Evolutionary conservation across 345 rosid genomes (phyloP), one percentile per base, ranked within the genome.

Genomic region (Populus nigra): DNA sequence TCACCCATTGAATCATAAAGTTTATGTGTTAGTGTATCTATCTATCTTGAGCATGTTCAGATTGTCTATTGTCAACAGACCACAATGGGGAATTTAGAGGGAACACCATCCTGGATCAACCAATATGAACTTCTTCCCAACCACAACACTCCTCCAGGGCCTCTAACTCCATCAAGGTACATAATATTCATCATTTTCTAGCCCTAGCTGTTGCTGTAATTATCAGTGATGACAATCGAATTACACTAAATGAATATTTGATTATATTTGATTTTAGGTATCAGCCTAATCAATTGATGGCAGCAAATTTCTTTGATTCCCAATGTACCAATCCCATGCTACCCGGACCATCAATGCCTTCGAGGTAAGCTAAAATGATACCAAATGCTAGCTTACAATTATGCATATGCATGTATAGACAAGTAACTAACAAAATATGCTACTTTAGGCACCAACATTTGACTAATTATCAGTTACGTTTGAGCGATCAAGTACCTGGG

Each of bases 111-210:
- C 38, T 38, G 68, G 76, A 61, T 38, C 36, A 74, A 77, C 70
- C 79, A 41, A 73, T 35, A 38, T 15, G 66, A 61, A 67, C 22
- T 62, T 36, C 35, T 73, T 8, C 36, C 33, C 29, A 68, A 23
- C 59, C 47, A 18, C 18, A 22, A 25, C 22, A 15, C 74, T 41
- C 13, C 12, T 75, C 71, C 66, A 41, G 45, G 15, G 45, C 15
- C 45, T 10, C 11, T 41, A 41, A 41, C 45, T 75, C 71, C 69
- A 35, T 72, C 72, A 4, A 57, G 80, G 86, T 84, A 77, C n/a
- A 36, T 18, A 29, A 49, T 16, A 35, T 25, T 49, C 74, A 71
- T 69, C 29, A 13, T 45, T 43, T n/a, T 63, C n/a, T 27, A 43
- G 43, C 4, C 16, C 18, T 47, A 3, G 16, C 6, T 17, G 0